These are phyloP conservation scores for Pestalotiopsis sp. DNA, from an alignment of 2,329 filamentous ascomycete species.

Conservation along the genomic window DNA sequence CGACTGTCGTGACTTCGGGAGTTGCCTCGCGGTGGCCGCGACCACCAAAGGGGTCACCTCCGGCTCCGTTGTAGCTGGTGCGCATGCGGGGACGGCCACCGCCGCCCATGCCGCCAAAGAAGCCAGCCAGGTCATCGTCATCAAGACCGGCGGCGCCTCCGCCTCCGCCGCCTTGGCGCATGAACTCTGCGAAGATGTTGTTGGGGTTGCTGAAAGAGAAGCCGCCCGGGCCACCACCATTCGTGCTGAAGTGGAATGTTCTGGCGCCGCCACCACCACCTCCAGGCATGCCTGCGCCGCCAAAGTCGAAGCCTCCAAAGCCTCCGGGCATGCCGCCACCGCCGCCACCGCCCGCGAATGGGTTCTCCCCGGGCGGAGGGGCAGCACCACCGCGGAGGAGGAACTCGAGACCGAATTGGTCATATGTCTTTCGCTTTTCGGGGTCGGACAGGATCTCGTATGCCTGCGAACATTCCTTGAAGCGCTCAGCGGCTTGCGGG, in stretches of 20 bases:
- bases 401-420: constrained; percentile 93
- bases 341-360: constrained; percentile 60
- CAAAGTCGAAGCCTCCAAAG: constrained; percentile 56
- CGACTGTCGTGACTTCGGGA: constrained; percentile 88
- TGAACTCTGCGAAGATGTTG: constrained; percentile 83
- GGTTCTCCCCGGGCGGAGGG: constrained; percentile 66
- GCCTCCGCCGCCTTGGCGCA: constrained; percentile 55
- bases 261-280: constrained; percentile 48
- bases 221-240: constrained; percentile 56
- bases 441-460: constrained; percentile 98
- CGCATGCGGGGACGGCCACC: constrained; percentile 40
- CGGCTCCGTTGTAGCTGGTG: constrained; percentile 29
- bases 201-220: constrained; percentile 86
- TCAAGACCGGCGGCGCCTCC: constrained; percentile 44
- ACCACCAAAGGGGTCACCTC: constrained; percentile 24
- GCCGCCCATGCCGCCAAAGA: constrained; percentile 39
- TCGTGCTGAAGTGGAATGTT: constrained; percentile 68
- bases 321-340: constrained; percentile 57
- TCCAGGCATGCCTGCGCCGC: constrained; percentile 44
- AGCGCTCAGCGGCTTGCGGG: constrained; percentile 83
- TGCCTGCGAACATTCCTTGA: constrained; percentile 97
- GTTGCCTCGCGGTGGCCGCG: constrained; percentile 54
- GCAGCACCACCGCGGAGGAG: constrained; percentile 77
- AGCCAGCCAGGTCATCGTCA: constrained; percentile 44
- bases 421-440: constrained; percentile 94